Conservation (phyloP, 768 basidiomycete genomes). For the Neoboletus subvelutipes region DNA sequence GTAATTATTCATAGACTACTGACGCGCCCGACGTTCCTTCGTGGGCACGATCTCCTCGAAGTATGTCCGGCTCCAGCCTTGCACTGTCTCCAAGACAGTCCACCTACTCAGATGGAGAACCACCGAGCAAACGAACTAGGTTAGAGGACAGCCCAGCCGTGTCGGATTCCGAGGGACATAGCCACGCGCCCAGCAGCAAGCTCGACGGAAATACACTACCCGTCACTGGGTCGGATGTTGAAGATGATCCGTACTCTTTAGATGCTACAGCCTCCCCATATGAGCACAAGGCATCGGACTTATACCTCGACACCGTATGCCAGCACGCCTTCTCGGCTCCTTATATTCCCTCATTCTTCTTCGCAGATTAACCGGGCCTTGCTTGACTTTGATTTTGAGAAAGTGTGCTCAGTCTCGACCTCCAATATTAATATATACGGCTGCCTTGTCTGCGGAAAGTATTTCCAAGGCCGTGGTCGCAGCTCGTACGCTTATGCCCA, state of each 20-base stretch:
- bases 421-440: constrained; percentile 98
- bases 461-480: constrained; percentile 95
- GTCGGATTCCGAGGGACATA: constrained; percentile 29
- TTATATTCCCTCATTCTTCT: constrained; percentile 19
- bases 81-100: constrained; percentile 8
- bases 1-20: constrained; percentile 10
- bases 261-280: constrained; percentile 24
- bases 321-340: constrained; percentile 14
- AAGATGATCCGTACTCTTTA: constrained; percentile 29
- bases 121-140: constrained; percentile 32
- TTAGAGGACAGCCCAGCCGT: constrained; percentile 14
- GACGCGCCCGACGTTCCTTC: neutral
- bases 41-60: constrained; percentile 5
- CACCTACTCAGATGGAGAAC: constrained; percentile 18
- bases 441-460: constrained; percentile 97
- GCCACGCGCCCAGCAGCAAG: constrained; percentile 18
- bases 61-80: constrained; percentile 15
- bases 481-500: constrained; percentile 95
- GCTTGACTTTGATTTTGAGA: constrained; percentile 99
- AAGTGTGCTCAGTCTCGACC: constrained; percentile 94
- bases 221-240: constrained; percentile 21
- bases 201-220: constrained; percentile 32
- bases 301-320: constrained; percentile 92
- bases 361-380: constrained; percentile 82
- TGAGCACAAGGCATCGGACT: constrained; percentile 62